Evolutionary conservation across 352 stramenopile species (phyloP).

Genomic region (Pythium periplocum): DNA sequence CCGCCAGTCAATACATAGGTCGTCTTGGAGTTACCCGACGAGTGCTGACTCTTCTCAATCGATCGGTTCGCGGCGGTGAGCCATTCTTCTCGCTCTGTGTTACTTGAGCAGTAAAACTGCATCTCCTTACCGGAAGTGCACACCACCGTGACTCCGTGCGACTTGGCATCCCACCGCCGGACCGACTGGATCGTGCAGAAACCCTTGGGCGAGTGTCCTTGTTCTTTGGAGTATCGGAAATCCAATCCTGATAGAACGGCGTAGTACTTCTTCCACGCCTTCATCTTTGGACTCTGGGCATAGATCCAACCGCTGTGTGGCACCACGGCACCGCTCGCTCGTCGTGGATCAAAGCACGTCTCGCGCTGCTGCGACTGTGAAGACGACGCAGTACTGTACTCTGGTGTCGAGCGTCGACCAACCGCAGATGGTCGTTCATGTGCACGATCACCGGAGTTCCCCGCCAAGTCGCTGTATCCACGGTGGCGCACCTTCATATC

Average conservation of each 20-base stretch:
- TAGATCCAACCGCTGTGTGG: slow-evolving; percentile 64
- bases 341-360: slow-evolving; percentile 70
- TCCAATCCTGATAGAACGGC: slow-evolving; percentile 63
- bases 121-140: slow-evolving; percentile 41
- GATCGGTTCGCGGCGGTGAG: slow-evolving; percentile 35
- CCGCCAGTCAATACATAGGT: slow-evolving; percentile 60
- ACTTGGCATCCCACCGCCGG: slow-evolving; percentile 34
- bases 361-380: slow-evolving; percentile 15
- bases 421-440: slow-evolving; percentile 24
- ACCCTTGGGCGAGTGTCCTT: slow-evolving; percentile 54
- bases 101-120: slow-evolving; percentile 37
- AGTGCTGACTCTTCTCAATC: slow-evolving; percentile 47
- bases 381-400: slow-evolving; percentile 6
- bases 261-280: slow-evolving; percentile 67
- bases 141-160: slow-evolving; percentile 45
- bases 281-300: slow-evolving; percentile 54
- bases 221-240: slow-evolving; percentile 68
- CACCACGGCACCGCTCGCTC: slow-evolving; percentile 43
- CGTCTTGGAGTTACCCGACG: slow-evolving; percentile 55
- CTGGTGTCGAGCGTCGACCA: slow-evolving; percentile 8
- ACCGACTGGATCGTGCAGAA: slow-evolving; percentile 54
- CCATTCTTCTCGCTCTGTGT: slow-evolving; percentile 51
- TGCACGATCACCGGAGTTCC: slow-evolving; percentile 13
- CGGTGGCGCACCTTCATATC: slow-evolving; percentile 20
- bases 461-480: slow-evolving; percentile 56